Percentiles rank a stretch among this genome's conserved stretches.
phyloP scores from a whole-genome alignment of 805 yeast genomes.

The Cyberlindnera veronae region DNA sequence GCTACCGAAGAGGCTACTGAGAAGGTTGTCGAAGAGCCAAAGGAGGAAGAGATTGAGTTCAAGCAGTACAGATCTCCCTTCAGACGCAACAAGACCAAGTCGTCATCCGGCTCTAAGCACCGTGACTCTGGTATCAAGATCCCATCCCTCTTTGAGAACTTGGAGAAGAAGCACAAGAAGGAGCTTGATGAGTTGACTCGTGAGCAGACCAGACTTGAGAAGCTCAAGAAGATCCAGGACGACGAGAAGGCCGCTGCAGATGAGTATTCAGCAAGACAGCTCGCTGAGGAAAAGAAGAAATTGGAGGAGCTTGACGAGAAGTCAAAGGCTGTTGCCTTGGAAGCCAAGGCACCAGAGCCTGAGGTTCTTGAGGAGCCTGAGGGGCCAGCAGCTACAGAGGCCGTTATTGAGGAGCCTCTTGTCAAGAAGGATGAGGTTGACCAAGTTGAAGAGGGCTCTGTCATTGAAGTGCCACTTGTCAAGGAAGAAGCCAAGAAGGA shows the following conservation, averaged over 20 bases:
- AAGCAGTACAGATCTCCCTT: conserved; percentile 18
- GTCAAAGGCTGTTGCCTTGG: conserved; percentile 13
- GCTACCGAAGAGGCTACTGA: too few relatives aligned
- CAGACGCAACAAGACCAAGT: conserved; percentile 10
- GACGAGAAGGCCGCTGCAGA: conserved; percentile 8
- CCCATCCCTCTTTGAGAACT: conserved; percentile 15
- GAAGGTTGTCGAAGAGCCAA: conserved; percentile 1
- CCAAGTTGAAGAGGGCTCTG: conserved; percentile 2
- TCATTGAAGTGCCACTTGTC: background rate
- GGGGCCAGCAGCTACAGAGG: background rate
- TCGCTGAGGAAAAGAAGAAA: conserved; percentile 10
- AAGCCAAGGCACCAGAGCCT: conserved; percentile 16
- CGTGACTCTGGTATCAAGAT: conserved; percentile 4
- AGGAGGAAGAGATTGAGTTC: conserved; percentile 1
- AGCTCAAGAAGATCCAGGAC: conserved; percentile 15
- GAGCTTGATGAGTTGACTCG: conserved; percentile 17
- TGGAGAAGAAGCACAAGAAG: conserved; percentile 17
- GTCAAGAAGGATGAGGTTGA: conserved; percentile 1
- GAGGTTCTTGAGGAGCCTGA: conserved; percentile 5
- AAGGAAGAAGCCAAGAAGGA: conserved; percentile 7
- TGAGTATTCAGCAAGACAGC: conserved; percentile 8
- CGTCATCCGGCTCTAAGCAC: conserved; percentile 1
- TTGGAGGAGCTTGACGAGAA: conserved; percentile 15
- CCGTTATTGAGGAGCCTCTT: background rate
- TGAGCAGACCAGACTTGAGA: conserved; percentile 13